Evolutionary conservation across 192 early-diverging fungal species (phyloP).

Genomic region (Mortierella claussenii): DNA sequence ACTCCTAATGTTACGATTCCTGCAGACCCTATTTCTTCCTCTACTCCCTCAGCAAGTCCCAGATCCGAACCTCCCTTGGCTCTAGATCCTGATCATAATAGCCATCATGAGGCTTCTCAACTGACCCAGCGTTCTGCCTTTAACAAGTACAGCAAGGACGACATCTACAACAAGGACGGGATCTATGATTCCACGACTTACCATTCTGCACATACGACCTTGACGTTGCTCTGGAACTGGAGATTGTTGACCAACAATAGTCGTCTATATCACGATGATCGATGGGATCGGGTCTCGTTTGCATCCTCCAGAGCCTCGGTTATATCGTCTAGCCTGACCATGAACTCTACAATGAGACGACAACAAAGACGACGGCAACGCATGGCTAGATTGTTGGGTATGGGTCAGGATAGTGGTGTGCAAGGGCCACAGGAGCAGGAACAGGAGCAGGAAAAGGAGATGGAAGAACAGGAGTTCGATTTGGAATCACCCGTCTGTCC

Average conservation of each 20-base stretch:
- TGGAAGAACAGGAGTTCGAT: too few relatives aligned
- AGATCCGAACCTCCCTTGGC: neutral
- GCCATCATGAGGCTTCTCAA: neutral
- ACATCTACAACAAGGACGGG: neutral
- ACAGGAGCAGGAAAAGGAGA: too few relatives aligned
- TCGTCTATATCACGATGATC: constrained; percentile 34
- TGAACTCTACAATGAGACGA: constrained; percentile 21
- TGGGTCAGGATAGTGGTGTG: too few relatives aligned
- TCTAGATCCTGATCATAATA: neutral
- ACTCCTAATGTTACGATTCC: neutral
- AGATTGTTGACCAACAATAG: constrained; percentile 1
- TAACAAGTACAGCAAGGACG: neutral
- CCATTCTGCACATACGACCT: neutral
- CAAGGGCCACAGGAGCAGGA: too few relatives aligned
- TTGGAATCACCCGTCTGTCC: constrained; percentile 36
- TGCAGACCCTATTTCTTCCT: neutral
- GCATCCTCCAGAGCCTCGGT: neutral
- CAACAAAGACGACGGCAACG: too few relatives aligned
- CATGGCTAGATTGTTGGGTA: too few relatives aligned
- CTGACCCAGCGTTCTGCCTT: neutral
- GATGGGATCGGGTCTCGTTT: constrained; percentile 29
- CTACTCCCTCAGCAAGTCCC: neutral
- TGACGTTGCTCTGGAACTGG: constrained; percentile 12
- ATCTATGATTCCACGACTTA: neutral
- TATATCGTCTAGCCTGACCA: constrained; percentile 13